Evolutionary conservation across 1,284 basidiomycete genomes (phyloP), one percentile per base, ranked within the genome.

Genomic region (Tylopilus sp.): DNA sequence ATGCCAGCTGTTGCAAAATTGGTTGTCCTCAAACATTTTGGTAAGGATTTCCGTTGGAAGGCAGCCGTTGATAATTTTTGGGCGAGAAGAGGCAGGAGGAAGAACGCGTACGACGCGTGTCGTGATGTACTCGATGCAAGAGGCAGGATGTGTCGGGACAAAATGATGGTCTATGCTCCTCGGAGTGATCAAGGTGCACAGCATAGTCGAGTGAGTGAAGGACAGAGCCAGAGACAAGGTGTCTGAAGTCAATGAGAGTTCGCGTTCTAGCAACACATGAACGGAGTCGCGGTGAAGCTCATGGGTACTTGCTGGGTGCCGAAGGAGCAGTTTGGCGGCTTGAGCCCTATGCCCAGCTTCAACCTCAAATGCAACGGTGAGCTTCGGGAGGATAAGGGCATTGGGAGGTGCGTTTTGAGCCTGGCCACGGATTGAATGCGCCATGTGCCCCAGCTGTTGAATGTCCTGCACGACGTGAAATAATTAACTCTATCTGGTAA

Each of bases 171-270:
- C 54, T 9, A 46, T 26, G 2, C 6, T 10, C 11, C 37, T 38
- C 2, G 44, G 29, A 3, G 26, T 35, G 31, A 60, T 25, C 0
- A 40, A 39, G 10, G 59, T 64, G 23, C 35, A 49, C 15, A 60
- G 21, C 47, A 60, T 49, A n/a, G 51, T 60, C 10, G 61, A 60
- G n/a, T 64, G 59, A 21, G 52, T 55, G 15, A 60, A 60, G 18
- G 59, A 60, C 1, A 64, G 36, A 0, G 61, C 51, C 1, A 64
- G 30, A 7, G 59, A 60, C 4, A 49, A 19, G 2, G 52, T 58
- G 11, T 64, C 57, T 6, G 44, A 15, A 11, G 59, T 64, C 47
- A 63, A 41, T n/a, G 31, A 7, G 34, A 49, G 15, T 11, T 64
- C 58, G 25, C 34, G 37, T 44, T 60, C 59, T 8, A 60, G 48